phyloP scores from a whole-genome alignment of 495 filamentous ascomycete species.

The Xylaria curta region DNA sequence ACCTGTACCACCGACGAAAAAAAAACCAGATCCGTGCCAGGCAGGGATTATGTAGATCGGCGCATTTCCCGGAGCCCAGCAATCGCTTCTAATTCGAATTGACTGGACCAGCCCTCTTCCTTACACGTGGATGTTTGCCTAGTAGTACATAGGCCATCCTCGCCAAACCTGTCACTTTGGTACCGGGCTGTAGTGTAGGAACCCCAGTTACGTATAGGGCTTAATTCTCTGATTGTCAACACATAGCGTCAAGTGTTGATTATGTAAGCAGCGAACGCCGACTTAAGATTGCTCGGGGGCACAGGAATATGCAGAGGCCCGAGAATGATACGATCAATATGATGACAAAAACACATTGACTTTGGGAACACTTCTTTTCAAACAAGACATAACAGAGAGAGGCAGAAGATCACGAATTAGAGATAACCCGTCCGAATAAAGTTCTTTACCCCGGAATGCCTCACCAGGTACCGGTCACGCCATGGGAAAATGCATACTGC shows the following conservation, averaged over 20 bases:
- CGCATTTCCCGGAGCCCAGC: slow-evolving; percentile 41
- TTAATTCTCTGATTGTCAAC: background rate
- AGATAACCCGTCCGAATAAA: background rate
- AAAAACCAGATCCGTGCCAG: slow-evolving; percentile 11
- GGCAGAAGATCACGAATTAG: background rate
- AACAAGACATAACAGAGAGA: background rate
- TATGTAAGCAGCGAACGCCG: background rate
- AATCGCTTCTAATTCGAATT: slow-evolving; percentile 17
- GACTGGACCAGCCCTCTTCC: background rate
- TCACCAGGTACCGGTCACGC: background rate
- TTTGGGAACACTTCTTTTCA: background rate
- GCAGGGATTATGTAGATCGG: slow-evolving; percentile 43
- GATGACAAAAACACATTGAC: background rate
- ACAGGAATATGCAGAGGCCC: slow-evolving; percentile 5
- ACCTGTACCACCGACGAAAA: background rate
- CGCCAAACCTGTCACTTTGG: background rate
- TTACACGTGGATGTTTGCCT: slow-evolving; percentile 14
- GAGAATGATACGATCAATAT: background rate
- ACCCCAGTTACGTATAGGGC: background rate
- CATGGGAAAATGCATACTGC: background rate
- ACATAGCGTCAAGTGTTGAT: background rate
- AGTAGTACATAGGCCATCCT: background rate
- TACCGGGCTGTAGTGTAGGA: background rate
- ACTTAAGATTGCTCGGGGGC: slow-evolving; percentile 21
- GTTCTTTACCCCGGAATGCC: too few species aligned